phyloP scores from a whole-genome alignment of 164 flowering plant genomes.

The Berberis vulgaris region DNA sequence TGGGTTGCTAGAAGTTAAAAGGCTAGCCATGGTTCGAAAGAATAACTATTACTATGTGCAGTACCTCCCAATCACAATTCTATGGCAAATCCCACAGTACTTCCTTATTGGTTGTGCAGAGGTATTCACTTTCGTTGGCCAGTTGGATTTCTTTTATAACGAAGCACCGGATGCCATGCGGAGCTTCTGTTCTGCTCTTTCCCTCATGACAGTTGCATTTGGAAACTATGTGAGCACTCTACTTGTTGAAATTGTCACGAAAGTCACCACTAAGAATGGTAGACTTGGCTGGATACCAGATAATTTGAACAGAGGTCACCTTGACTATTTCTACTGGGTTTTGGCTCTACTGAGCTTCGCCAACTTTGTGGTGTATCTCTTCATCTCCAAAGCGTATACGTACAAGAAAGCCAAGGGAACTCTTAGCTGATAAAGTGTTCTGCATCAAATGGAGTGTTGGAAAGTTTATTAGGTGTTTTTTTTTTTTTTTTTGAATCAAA shows the following conservation, averaged over 20 bases:
- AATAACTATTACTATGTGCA: constrained; percentile 23
- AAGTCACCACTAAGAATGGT: constrained; percentile 25
- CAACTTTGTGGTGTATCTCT: constrained; percentile 29
- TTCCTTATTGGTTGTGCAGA: constrained; percentile 45
- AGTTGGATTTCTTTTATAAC: constrained; percentile 43
- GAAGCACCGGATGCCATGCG: constrained; percentile 55
- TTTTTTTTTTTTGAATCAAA: no score
- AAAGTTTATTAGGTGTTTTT: no score
- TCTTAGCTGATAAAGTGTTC: no score
- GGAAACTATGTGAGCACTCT: constrained; percentile 38
- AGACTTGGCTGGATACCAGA: constrained; percentile 46
- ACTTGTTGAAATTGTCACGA: constrained; percentile 30
- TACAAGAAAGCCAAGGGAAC: constrained; percentile 24
- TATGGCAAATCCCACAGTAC: constrained; percentile 50
- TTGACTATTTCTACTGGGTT: constrained; percentile 44
- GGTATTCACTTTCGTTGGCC: constrained; percentile 45
- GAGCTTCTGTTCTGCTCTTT: constrained; percentile 40
- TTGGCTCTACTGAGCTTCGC: constrained; percentile 27
- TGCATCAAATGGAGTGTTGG: no score
- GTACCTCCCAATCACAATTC: constrained; percentile 23
- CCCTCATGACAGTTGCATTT: constrained; percentile 30
- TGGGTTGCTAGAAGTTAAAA: constrained; percentile 21
- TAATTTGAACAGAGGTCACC: constrained; percentile 37
- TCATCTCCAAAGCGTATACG: constrained; percentile 26
- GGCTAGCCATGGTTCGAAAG: constrained; percentile 22